These are phyloP conservation scores for Scheffersomyces cryptocercus DNA, from an alignment of 1,139 yeast genomes.

Conservation along the genomic window DNA sequence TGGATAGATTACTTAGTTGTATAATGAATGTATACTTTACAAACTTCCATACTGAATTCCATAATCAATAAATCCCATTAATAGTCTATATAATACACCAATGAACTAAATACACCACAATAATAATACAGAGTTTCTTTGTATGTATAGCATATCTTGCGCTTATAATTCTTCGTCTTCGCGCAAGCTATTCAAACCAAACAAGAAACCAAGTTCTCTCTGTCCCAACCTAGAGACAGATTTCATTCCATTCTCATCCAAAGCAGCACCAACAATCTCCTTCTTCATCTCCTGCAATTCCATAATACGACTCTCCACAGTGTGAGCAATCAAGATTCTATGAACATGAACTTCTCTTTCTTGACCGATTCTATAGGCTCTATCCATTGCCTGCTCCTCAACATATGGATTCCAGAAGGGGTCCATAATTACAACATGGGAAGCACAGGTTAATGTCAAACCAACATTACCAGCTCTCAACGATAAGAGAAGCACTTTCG, in stretches of 20 bases:
- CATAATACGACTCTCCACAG: slow-evolving; percentile 86
- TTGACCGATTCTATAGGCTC: slow-evolving; percentile 94
- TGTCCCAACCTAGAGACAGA: slow-evolving; percentile 65
- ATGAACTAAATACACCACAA: background rate
- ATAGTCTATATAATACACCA: too few species aligned
- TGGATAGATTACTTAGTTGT: too few species aligned
- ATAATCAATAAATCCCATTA: too few species aligned
- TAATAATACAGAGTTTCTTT: background rate
- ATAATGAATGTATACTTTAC: too few species aligned
- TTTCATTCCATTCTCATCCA: slow-evolving; percentile 71
- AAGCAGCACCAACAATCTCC: slow-evolving; percentile 74
- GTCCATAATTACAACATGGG: slow-evolving; percentile 85
- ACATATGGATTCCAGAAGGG: slow-evolving; percentile 98
- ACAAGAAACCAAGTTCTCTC: slow-evolving; percentile 73
- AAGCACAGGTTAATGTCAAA: slow-evolving; percentile 87
- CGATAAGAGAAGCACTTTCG: slow-evolving; percentile 65
- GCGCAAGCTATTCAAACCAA: slow-evolving; percentile 56
- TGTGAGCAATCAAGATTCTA: slow-evolving; percentile 60
- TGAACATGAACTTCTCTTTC: slow-evolving; percentile 71
- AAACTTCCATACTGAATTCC: too few species aligned
- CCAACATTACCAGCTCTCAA: slow-evolving; percentile 94
- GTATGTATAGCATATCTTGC: background rate
- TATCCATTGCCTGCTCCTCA: slow-evolving; percentile 94
- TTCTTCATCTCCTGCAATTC: slow-evolving; percentile 73
- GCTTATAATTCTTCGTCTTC: background rate